Evolutionary conservation across 306 rosid genomes (phyloP).

Genomic region (Canavalia ensiformis): DNA sequence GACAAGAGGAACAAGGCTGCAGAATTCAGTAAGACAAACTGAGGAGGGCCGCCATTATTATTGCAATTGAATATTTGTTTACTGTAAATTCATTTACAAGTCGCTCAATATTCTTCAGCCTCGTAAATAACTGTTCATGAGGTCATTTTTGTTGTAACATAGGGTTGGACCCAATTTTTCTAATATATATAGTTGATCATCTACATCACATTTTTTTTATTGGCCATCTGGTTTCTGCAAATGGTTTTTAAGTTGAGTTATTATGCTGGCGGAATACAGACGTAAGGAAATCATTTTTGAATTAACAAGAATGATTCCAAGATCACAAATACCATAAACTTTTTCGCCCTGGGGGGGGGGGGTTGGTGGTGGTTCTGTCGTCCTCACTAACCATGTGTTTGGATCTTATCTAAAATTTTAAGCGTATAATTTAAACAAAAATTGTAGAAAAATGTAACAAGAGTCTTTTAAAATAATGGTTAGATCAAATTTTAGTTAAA

Average conservation of each 20-base stretch:
- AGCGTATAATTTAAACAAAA: neutral
- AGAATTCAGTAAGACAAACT: conserved; percentile 65
- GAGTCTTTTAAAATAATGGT: too few relatives aligned
- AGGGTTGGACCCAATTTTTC: conserved; percentile 36
- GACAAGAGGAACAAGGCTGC: conserved; percentile 76
- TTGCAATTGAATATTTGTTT: conserved; percentile 36
- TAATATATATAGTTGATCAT: conserved; percentile 3
- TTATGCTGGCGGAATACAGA: neutral
- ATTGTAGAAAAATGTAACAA: too few relatives aligned
- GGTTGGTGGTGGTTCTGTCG: neutral
- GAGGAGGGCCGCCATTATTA: conserved; percentile 24
- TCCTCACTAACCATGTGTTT: neutral
- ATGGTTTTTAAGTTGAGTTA: neutral
- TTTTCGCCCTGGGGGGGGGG: too few relatives aligned
- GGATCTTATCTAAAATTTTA: neutral
- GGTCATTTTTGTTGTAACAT: conserved; percentile 53
- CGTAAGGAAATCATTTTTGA: neutral
- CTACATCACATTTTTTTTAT: neutral
- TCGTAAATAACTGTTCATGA: conserved; percentile 54
- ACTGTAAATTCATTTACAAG: conserved; percentile 53
- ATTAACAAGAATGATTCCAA: neutral
- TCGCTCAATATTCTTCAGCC: conserved; percentile 76
- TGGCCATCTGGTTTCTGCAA: neutral
- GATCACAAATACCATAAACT: neutral
- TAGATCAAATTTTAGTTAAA: too few relatives aligned